Evolutionary conservation across 306 rosid genomes (phyloP), one percentile per base, ranked within the genome.

Genomic region (Malus sylvestris): DNA sequence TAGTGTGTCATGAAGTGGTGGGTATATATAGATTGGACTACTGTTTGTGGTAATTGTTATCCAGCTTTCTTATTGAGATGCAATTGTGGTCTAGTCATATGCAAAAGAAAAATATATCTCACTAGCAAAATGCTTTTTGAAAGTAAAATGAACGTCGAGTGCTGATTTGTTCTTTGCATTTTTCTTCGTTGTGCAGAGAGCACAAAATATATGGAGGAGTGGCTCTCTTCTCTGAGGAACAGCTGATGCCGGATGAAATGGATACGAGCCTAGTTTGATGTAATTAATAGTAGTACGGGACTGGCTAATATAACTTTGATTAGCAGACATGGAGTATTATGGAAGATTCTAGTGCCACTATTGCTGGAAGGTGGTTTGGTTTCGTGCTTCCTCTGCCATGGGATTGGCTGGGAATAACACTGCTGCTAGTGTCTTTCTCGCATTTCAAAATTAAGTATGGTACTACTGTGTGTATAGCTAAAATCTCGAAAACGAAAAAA

Each of bases 141-240:
- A 12, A 53, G 18, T 49, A 18, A 71, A 62, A 30, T 25, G 29
- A 20, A 55, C 66, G 35, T 33, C 27, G 27, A 38, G 30, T 82
- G 61, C 73, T 68, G 51, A 82, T 32, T 65, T 38, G 55, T 70
- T 29, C 73, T 83, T 75, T 85, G 71, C 73, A 77, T 65, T 33
- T 71, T 82, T 29, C 61, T 78, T 49, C 30, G 44, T 18, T 79
- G 15, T 83, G 86, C 97, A 95, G 99, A 86, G 66, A 86, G 90
- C 93, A 89, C 82, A 83, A 90, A 86, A 70, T 86, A 81, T 76
- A 89, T 92, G 90, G 92, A 95, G 84, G 86, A 88, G 77, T 89
- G 90, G 92, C 92, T 92, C 67, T 86, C 97, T 62, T 79, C 97
- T 78, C 88, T 95, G 49, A 78, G 84, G 79, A 95, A 81, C 76